A percentile compares a stretch with the other conserved stretches of the same genome.
Conservation (phyloP, 2,329 filamentous ascomycete genomes). For the Hymenoscyphus fraxineus region DNA sequence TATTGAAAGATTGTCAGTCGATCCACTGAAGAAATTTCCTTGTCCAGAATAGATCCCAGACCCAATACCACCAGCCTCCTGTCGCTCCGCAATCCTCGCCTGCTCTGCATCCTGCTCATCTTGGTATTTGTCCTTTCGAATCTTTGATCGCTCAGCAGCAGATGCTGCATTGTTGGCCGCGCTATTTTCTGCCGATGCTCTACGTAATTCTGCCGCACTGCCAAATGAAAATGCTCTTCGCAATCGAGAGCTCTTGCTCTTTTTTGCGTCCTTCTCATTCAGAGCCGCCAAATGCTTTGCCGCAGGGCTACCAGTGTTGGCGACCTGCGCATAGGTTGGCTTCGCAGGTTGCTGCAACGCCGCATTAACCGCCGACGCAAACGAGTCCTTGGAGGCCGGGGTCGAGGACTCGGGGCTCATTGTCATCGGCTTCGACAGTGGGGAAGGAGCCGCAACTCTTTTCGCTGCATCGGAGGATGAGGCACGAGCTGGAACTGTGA, state of each 20-base stretch:
- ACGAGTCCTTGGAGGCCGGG: conserved; percentile 41
- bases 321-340: conserved; percentile 32
- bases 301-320: conserved; percentile 53
- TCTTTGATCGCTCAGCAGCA: conserved; percentile 47
- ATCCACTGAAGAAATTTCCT: conserved; percentile 79
- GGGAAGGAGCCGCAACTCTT: conserved; percentile 64
- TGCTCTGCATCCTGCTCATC: conserved; percentile 79
- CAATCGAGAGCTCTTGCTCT: conserved; percentile 81
- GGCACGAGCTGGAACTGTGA: conserved; percentile 57
- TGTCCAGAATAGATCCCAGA: conserved; percentile 89
- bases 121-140: conserved; percentile 60
- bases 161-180: conserved; percentile 32
- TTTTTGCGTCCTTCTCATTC: conserved; percentile 74
- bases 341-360: conserved; percentile 33
- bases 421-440: conserved; percentile 66
- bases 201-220: conserved; percentile 84
- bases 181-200: conserved; percentile 64
- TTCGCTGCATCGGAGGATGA: conserved; percentile 60
- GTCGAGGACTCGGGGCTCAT: conserved; percentile 52
- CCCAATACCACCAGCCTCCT: conserved; percentile 88
- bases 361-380: conserved; percentile 36
- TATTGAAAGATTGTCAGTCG: conserved; percentile 91
- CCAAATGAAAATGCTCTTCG: conserved; percentile 95
- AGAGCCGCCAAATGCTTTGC: conserved; percentile 83
- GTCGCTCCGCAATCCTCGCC: conserved; percentile 82